Evolutionary conservation across 257 asterid genomes (phyloP), one percentile per base, ranked within the genome.

Genomic region (Rubia yunnanensis): DNA sequence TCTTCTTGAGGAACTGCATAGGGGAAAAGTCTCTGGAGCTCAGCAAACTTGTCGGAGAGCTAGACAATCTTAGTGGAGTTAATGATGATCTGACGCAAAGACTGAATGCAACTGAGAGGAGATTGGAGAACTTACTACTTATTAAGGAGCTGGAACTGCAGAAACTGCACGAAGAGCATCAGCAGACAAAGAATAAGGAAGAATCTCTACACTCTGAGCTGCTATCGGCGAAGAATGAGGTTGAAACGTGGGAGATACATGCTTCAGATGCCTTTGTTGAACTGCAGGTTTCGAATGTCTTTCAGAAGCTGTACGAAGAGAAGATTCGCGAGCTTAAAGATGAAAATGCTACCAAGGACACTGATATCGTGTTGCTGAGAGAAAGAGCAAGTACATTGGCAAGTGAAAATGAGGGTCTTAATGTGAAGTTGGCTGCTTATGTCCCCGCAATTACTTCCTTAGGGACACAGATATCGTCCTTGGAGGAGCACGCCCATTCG

Each of bases 301-400:
- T 76, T 67, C 89, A 83, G 71, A 71, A 83, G 71, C 74, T 90
- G 18, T 83, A 82, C 8, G 92, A 88, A 84, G 91, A 83, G 79
- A 94, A 82, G 86, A 75, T 82, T 74, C 76, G 66, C 57, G 96
- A 90, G 79, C 88, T 94, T 63, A 53, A 70, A n/a, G 79, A 75
- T 72, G 79, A 81, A 70, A 66, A 56, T 22, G 68, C 68, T 24
- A 49, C 74, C 15, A 77, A 74, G 67, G 82, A 77, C 61, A 18
- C 15, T 23, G 76, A 77, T 52, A 56, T 74, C 35, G 60, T 54
- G 62, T 60, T 69, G 34, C 71, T 77, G 50, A 74, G 69, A 68
- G 82, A 80, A 65, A 77, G 71, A 46, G 76, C 62, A 23, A 55
- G 10, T 60, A 50, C 39, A 48, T 28, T 77, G 66, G 73, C 61